A percentile compares a stretch with the other conserved stretches of the same genome.
phyloP scores from a whole-genome alignment of 208 protist species.

The Leptomonas seymouri region DNA sequence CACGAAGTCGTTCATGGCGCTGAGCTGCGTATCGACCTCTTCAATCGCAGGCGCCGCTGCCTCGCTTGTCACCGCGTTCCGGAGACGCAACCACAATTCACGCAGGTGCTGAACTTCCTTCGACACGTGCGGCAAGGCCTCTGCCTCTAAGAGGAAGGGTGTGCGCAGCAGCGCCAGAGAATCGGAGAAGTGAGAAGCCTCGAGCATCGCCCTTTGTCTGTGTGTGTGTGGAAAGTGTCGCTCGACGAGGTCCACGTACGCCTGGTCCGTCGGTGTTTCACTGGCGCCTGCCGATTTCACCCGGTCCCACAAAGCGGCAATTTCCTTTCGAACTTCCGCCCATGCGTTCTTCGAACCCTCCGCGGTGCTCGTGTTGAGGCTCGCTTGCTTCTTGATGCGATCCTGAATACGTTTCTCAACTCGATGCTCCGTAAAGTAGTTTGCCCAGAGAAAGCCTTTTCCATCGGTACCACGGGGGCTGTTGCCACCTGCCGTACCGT shows the following conservation, averaged over 20 bases:
- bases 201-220: neutral
- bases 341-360: constrained; percentile 1
- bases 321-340: neutral
- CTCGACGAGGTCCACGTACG: constrained; percentile 24
- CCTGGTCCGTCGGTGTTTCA: constrained; percentile 2
- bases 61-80: too few relatives aligned
- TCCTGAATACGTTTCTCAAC: constrained; percentile 10
- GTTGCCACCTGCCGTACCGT: neutral
- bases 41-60: neutral
- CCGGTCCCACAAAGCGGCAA: constrained; percentile 13
- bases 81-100: constrained; percentile 2
- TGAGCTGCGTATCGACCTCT: constrained; percentile 14
- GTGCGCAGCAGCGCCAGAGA: constrained; percentile 8
- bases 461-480: neutral
- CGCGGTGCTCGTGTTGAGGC: constrained; percentile 10
- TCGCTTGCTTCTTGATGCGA: constrained; percentile 7
- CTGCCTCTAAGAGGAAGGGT: constrained; percentile 18
- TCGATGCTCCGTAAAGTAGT: constrained; percentile 27
- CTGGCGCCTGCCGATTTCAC: constrained; percentile 3
- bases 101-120: constrained; percentile 18
- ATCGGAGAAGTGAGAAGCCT: neutral
- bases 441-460: neutral
- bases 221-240: constrained; percentile 32
- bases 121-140: constrained; percentile 19
- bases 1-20: neutral